Evolutionary conservation across 306 rosid genomes (phyloP), one percentile per base, ranked within the genome.

Genomic region (Prunus salicina): DNA sequence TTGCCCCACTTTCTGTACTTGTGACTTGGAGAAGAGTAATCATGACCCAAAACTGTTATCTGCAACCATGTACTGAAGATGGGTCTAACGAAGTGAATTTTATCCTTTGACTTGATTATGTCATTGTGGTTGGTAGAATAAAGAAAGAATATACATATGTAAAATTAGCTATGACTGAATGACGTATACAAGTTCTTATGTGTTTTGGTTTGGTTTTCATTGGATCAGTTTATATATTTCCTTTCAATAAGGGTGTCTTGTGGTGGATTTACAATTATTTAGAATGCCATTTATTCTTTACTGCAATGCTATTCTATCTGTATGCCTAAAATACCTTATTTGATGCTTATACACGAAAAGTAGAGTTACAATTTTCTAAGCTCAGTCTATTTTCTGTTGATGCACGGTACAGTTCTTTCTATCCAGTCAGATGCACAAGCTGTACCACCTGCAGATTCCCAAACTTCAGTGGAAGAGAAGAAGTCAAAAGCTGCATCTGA

Each of bases 361-460:
- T 24, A 43, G 58, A 43, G 12, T 72, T 34, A 6, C 55, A 41
- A 9, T 60, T 58, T 62, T 27, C 45, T 73, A 64, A 70, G 6
- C 14, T 70, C 25, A 10, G 34, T 72, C 52, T 61, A 68, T 83
- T 82, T 74, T 22, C 71, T 56, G 77, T 58, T 69, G 61, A 57
- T 83, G 49, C 72, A 50, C 75, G 79, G 67, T 83, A 82, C 96
- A 91, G 98, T 90, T 80, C 81, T 86, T 76, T 93, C 97, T 30
- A 79, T 84, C 78, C 93, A 79, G 84, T 93, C 94, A 3, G 93
- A 91, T 73, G 86, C 84, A 41, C 89, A 83, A 9, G 85, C 53
- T 65, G 71, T 80, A 52, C 80, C 64, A 5, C 72, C 57, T 65
- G 69, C 57, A 32, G 78, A 73, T 58, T 75, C 76, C 30, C 87